Base-by-base conservation (phyloP, 179 eudicot genomes). In the Spinacia oleracea region DNA sequence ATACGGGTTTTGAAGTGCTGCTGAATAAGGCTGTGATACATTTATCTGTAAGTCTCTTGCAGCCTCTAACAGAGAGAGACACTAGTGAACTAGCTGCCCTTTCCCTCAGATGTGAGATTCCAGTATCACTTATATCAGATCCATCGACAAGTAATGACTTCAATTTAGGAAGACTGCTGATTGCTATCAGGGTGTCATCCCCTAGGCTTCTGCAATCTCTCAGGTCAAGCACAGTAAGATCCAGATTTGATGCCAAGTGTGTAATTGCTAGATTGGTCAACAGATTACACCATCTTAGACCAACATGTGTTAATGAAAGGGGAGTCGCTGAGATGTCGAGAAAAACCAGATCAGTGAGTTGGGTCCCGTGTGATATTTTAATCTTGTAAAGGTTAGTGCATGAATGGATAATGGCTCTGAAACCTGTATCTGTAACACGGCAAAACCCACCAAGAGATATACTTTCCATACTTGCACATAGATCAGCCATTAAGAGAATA, bases 381-480 rank as follows among this genome's bases (percentile, higher is more conserved):
- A 96, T 87, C 90, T 90, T 92, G 84, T 82, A 89, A 50, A 96
- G 72, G 85, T 84, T 88, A 20, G 89, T 79, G 86, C 97, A 96
- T 0, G 98, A 86, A 85, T 96, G 98, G 76, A 96, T 76, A 74
- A 96, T 88, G 63, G 99, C 91, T 82, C 90, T 86, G 79, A 92
- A 92, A 59, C 98, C 99, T 6, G 98, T 89, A 74, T 96, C 99
- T 1, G 99, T 93, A 42, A 96, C 94, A 48, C 93, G 97, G 66
- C 91, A 92, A 83, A 96, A 96, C 70, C 99, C 99, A 66, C 96
- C 99, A 32, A 96, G 98, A 82, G 83, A 89, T 46, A 96, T 93
- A 81, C 99, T 96, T 84, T 93, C 99, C 89, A 96, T 87, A 77
- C 83, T 85, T 31, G 89, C 85, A 79, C 97, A 93, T 81, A 87